Evolutionary conservation across 2,329 filamentous ascomycete species (phyloP), one percentile per base, ranked within the genome.

Genomic region (Aureobasidium sp.): DNA sequence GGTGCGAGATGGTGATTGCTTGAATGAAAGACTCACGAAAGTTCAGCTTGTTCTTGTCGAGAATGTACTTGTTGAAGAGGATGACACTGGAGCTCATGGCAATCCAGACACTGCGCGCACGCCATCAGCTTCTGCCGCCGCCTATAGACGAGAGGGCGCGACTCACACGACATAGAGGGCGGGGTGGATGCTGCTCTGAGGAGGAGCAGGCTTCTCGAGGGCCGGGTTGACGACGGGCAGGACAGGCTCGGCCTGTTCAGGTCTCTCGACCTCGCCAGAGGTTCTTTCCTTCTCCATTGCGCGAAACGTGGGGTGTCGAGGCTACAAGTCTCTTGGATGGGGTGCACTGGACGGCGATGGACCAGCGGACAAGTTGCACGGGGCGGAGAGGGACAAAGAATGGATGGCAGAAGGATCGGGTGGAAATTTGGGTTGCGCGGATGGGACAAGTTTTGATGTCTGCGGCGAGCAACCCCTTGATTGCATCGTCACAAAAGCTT

Each of bases 31-130:
- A 75, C 87, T 81, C 82, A 90, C 88, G 84, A 81, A 97, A 97
- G 66, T 90, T 83, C 66, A 88, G 83, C 42, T 88, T 92, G 71
- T 93, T 87, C 57, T 60, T 12, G 34, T 62, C 60, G 65, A 97
- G 84, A 71, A 99, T 91, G 86, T 90, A 96, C 85, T 99, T 99
- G 87, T 99, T 97, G 87, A 97, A 97, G 65, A 99, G 82, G 75
- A 99, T 99, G 73, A 97, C 91, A 70, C 88, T 90, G 47, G 91
- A 96, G 72, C 90, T 96, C 75, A 97, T 82, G 64, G 87, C 80
- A 73, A 99, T 97, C 94, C 94, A 99, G 69, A 87, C 82, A 70
- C 92, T 96, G 75, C 57, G 39, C 56, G 36, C 25, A 37, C 15
- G 36, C 61, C 41, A 53, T 44, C 49, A 52, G 48, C 34, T 42